Percentiles rank a stretch among this genome's conserved stretches.
Conservation (phyloP, 306 rosid genomes). For the Abrus precatorius region DNA sequence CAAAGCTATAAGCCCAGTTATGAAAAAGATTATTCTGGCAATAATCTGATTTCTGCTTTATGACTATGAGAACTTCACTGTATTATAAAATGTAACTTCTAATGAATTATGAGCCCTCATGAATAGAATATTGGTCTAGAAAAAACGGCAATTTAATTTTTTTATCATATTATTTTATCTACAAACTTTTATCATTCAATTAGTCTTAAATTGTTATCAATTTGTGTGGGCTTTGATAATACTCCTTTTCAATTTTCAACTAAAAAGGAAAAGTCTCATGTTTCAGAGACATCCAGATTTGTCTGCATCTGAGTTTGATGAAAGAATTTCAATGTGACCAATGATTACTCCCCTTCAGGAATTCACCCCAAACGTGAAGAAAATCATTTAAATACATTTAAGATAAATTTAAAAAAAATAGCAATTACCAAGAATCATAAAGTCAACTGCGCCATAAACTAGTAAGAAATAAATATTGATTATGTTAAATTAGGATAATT, state of each 20-base stretch:
- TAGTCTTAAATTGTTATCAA: neutral
- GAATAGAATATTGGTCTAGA: neutral
- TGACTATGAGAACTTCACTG: no score
- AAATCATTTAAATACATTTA: neutral
- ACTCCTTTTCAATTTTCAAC: no score
- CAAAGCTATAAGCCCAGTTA: no score
- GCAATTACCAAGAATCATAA: neutral
- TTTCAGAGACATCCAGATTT: neutral
- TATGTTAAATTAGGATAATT: neutral
- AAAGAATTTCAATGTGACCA: no score
- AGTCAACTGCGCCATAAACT: neutral
- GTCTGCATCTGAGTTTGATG: neutral
- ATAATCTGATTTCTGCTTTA: neutral
- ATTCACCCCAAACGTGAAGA: neutral
- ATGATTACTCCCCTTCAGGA: neutral
- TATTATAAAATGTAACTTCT: neutral
- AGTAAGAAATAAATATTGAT: conserved; percentile 20
- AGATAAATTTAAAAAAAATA: neutral
- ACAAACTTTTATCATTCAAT: neutral
- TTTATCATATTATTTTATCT: no score
- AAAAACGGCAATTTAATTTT: neutral
- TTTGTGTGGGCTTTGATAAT: neutral
- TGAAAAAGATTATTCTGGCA: neutral
- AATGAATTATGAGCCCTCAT: neutral
- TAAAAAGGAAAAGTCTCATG: no score